phyloP scores from a whole-genome alignment of 1,139 yeast genomes.

The Blastobotrys serpentis region DNA sequence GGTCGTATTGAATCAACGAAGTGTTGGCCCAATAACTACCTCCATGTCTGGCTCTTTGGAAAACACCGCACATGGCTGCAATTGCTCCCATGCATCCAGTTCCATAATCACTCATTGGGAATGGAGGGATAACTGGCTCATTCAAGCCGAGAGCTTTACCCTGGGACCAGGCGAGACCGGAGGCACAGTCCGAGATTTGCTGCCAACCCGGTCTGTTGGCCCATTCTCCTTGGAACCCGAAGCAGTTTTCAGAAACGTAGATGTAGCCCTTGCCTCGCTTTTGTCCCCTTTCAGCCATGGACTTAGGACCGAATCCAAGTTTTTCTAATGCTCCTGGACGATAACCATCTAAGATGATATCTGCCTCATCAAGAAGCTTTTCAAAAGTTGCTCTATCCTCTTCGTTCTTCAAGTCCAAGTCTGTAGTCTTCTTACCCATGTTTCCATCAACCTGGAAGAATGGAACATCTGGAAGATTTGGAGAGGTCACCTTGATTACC shows the following conservation, averaged over 20 bases:
- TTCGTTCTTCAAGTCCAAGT: slow-evolving; percentile 34
- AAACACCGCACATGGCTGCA: slow-evolving; percentile 36
- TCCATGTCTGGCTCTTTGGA: slow-evolving; percentile 35
- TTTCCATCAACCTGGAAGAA: slow-evolving; percentile 40
- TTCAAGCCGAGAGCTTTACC: slow-evolving; percentile 37
- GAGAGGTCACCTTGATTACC: slow-evolving; percentile 38
- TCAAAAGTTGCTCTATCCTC: slow-evolving; percentile 35
- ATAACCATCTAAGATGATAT: slow-evolving; percentile 39
- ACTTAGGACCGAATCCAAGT: slow-evolving; percentile 37
- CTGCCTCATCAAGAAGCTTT: slow-evolving; percentile 36
- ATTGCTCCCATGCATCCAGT: slow-evolving; percentile 41
- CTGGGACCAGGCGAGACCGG: slow-evolving; percentile 41
- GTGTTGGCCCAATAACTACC: slow-evolving; percentile 40
- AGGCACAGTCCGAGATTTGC: slow-evolving; percentile 41
- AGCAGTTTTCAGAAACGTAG: slow-evolving; percentile 40
- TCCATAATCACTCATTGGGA: slow-evolving; percentile 43
- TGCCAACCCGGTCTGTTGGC: slow-evolving; percentile 42
- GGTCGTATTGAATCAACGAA: slow-evolving; percentile 39
- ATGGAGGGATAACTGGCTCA: slow-evolving; percentile 42
- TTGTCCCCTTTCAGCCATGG: slow-evolving; percentile 32
- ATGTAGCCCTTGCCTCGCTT: slow-evolving; percentile 38
- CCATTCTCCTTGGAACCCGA: slow-evolving; percentile 40
- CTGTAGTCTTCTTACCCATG: slow-evolving; percentile 40
- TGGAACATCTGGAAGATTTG: slow-evolving; percentile 38
- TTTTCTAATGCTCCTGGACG: slow-evolving; percentile 37